Conservation (phyloP, 768 basidiomycete genomes). For the Podaxis sp. region DNA sequence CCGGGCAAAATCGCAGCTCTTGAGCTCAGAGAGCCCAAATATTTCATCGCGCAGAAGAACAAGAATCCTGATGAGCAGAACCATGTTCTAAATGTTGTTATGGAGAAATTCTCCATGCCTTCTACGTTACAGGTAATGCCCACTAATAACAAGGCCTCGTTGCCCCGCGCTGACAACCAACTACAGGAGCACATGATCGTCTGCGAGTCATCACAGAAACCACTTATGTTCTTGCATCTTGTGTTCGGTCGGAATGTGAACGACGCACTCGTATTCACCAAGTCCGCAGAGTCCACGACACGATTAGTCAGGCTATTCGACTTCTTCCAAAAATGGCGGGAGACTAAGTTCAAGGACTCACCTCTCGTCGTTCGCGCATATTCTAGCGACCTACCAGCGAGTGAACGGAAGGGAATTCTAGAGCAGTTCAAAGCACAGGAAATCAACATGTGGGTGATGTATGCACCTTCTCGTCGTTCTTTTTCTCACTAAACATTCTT, state of each 20-base stretch:
- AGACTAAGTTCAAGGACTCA: conserved; percentile 19
- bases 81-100: conserved; percentile 52
- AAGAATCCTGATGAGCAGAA: conserved; percentile 32
- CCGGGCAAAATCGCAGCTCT: conserved; percentile 90
- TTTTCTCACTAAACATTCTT: neutral
- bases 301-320: conserved; percentile 81
- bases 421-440: conserved; percentile 80
- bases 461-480: neutral
- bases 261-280: conserved; percentile 93
- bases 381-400: conserved; percentile 78
- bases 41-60: conserved; percentile 77
- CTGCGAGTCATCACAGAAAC: conserved; percentile 77
- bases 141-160: neutral
- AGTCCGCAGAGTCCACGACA: conserved; percentile 86
- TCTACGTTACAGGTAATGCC: conserved; percentile 60
- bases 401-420: conserved; percentile 75
- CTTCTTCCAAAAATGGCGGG: conserved; percentile 59
- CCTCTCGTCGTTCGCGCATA: conserved; percentile 64
- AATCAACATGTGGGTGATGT: conserved; percentile 69
- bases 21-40: conserved; percentile 76
- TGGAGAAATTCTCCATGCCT: conserved; percentile 84
- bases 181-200: conserved; percentile 87
- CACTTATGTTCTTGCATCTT: conserved; percentile 86
- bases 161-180: conserved; percentile 1
- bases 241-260: conserved; percentile 58